A percentile compares a stretch with the other conserved stretches of the same genome.
phyloP scores from a whole-genome alignment of 331 rosid genomes.

The Phaseolus coccineus region DNA sequence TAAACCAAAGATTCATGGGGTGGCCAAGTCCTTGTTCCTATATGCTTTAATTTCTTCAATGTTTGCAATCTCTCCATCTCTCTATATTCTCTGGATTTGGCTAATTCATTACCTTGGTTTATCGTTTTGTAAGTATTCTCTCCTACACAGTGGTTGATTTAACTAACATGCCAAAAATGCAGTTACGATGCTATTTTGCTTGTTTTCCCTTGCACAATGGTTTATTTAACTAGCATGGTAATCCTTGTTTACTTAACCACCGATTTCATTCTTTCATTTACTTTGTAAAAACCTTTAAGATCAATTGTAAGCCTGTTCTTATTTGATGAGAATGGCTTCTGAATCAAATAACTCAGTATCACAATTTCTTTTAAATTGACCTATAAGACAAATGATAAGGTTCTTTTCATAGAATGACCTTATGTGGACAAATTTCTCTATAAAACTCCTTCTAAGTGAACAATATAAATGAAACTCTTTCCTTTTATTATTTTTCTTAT shows the following conservation, averaged over 20 bases:
- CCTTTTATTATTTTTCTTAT: no score
- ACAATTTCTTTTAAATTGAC: background rate
- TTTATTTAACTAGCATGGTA: background rate
- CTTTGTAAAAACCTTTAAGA: background rate
- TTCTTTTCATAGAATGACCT: background rate
- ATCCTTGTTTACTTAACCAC: background rate
- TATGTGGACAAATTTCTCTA: no score
- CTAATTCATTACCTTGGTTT: slow-evolving; percentile 1
- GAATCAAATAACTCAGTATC: background rate
- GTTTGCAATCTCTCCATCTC: background rate
- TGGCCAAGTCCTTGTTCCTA: background rate
- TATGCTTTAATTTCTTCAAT: slow-evolving; percentile 2
- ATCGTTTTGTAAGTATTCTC: background rate
- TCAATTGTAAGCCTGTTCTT: background rate
- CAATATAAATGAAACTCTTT: no score
- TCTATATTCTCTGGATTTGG: slow-evolving; percentile 11
- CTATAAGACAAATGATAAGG: background rate
- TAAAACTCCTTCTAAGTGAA: no score
- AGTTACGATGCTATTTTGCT: background rate
- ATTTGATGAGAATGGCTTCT: background rate
- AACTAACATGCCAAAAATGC: background rate
- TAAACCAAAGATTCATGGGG: slow-evolving; percentile 9
- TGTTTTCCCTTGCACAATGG: background rate
- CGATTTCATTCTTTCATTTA: background rate
- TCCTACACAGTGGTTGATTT: background rate